These are phyloP conservation scores for Strombidium stylifer DNA, from an alignment of 73 alveolate species.

Conservation along the genomic window DNA sequence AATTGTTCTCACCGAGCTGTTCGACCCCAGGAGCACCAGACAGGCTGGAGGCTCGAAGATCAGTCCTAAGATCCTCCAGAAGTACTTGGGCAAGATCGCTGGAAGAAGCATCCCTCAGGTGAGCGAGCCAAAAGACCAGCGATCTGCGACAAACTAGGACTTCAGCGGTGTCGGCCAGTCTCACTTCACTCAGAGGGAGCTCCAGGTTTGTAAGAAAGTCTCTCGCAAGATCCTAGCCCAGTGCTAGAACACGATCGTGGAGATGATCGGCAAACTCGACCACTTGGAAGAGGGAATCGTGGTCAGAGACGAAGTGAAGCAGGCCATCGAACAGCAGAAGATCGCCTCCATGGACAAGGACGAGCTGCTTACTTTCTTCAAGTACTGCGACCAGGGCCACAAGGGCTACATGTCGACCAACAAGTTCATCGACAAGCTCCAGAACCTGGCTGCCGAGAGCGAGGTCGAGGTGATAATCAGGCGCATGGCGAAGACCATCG, in stretches of 20 bases:
- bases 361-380: constrained; percentile 6
- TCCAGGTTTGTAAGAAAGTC: not conserved
- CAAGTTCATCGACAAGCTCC: constrained; percentile 38
- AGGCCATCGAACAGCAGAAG: not conserved
- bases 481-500: constrained; percentile 10
- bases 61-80: too few species aligned
- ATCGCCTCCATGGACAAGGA: not conserved
- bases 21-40: not conserved
- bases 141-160: constrained; percentile 10
- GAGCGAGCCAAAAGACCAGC: too few species aligned
- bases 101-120: too few species aligned
- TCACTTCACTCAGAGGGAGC: constrained; percentile 10
- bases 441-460: constrained; percentile 39
- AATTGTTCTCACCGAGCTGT: not conserved
- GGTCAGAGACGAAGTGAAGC: constrained; percentile 4
- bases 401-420: constrained; percentile 54
- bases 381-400: constrained; percentile 2
- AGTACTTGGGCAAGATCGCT: too few species aligned
- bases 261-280: not conserved
- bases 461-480: constrained; percentile 39
- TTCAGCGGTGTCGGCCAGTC: not conserved
- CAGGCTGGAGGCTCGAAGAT: not conserved
- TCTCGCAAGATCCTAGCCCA: constrained; percentile 29
- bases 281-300: constrained; percentile 20
- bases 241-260: not conserved